phyloP scores from a whole-genome alignment of 2,329 filamentous ascomycete species.

The Nigrospora osmanthi region DNA sequence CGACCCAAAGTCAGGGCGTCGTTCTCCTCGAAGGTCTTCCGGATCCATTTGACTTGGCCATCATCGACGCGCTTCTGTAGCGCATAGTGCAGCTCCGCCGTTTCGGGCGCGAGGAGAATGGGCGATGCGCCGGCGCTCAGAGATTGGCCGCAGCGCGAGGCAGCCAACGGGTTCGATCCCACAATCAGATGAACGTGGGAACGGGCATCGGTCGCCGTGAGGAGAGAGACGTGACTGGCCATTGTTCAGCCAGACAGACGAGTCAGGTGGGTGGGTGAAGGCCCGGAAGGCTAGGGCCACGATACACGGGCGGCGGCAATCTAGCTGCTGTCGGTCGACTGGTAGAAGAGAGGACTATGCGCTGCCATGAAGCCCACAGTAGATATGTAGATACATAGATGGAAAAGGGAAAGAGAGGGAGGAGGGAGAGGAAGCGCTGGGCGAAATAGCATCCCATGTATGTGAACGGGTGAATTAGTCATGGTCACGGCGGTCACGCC shows the following conservation, averaged over 20 bases:
- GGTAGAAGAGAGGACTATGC: no score
- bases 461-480: no score
- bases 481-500: no score
- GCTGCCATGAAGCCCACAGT: no score
- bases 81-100: conserved; percentile 48
- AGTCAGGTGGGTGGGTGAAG: no score
- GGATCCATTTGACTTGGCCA: conserved; percentile 58
- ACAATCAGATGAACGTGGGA: conserved; percentile 76
- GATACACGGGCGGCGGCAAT: no score
- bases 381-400: background rate
- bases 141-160: conserved; percentile 71
- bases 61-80: conserved; percentile 58
- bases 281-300: no score
- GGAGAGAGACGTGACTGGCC: conserved; percentile 40
- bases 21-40: conserved; percentile 57
- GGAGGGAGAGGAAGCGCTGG: no score
- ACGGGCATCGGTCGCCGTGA: conserved; percentile 64
- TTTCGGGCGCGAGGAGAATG: conserved; percentile 66
- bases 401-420: background rate
- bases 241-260: conserved; percentile 5
- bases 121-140: conserved; percentile 76
- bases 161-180: conserved; percentile 81
- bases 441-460: no score
- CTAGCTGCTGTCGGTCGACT: no score
- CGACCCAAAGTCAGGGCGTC: conserved; percentile 75